phyloP scores from a whole-genome alignment of 2,329 filamentous ascomycete genomes.

The Phaeophleospora eucalypticola region DNA sequence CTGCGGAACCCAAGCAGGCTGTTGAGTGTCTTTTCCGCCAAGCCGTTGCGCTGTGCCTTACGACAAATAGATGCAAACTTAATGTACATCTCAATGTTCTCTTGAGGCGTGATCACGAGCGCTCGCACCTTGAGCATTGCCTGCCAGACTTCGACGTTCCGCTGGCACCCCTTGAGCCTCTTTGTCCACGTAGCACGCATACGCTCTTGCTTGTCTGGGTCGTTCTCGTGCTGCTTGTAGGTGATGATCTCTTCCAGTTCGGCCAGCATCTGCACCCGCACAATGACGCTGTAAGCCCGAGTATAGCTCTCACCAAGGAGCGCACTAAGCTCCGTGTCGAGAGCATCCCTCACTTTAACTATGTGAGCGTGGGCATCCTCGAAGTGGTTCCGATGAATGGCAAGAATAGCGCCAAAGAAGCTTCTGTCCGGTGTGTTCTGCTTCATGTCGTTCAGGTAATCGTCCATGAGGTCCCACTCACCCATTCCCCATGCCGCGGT shows the following conservation, averaged over 20 bases:
- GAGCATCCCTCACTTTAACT: slow-evolving; percentile 82
- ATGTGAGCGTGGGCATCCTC: slow-evolving; percentile 85
- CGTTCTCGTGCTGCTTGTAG: slow-evolving; percentile 83
- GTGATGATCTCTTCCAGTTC: slow-evolving; percentile 96
- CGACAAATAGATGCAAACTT: slow-evolving; percentile 98
- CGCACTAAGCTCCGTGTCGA: slow-evolving; percentile 93
- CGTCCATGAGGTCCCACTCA: slow-evolving; percentile 98
- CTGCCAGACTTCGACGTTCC: slow-evolving; percentile 98
- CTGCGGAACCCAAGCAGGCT: slow-evolving; percentile 59
- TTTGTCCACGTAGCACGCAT: slow-evolving; percentile 96
- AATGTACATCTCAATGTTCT: slow-evolving; percentile 99
- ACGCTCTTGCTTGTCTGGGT: slow-evolving; percentile 80
- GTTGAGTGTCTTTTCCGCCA: slow-evolving; percentile 92
- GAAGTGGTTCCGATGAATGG: slow-evolving; percentile 93
- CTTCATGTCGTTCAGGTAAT: slow-evolving; percentile 93
- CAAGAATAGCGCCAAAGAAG: slow-evolving; percentile 95
- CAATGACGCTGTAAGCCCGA: slow-evolving; percentile 93
- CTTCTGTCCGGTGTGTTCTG: slow-evolving; percentile 87
- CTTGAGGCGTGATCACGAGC: slow-evolving; percentile 82
- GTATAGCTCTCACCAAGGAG: slow-evolving; percentile 98
- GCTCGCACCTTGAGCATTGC: slow-evolving; percentile 93
- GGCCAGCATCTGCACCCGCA: slow-evolving; percentile 97
- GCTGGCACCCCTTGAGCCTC: slow-evolving; percentile 87
- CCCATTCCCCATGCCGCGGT: slow-evolving; percentile 94
- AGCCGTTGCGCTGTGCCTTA: slow-evolving; percentile 88